Base-by-base conservation (phyloP, 768 basidiomycete species). In the Hygrocybe punicea region DNA sequence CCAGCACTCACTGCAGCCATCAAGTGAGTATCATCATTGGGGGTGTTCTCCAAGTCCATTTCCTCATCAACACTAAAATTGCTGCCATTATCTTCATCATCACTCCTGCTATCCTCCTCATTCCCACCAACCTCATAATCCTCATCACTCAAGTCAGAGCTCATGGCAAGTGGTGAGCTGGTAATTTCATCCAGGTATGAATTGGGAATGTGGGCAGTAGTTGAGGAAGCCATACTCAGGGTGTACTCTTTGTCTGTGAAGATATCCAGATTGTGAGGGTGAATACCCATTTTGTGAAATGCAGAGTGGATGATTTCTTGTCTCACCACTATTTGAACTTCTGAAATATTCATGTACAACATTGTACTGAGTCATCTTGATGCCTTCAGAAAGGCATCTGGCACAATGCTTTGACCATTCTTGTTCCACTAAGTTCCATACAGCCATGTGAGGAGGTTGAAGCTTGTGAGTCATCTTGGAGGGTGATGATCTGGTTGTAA, bases 361-460 rank as follows among this genome's bases (percentile, higher is more conserved):
- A 53, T 70, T 51, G 21, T 63, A 36, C 24, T 55, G 57, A 6
- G 21, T 46, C 56, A 73, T 73, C 16, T 21, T 8, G 13, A 46
- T 17, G 47, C n/a, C n/a, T n/a, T n/a, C n/a, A n/a, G n/a, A n/a
- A n/a, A n/a, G n/a, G n/a, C n/a, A n/a, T n/a, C n/a, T 8, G 21
- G 9, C 19, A 17, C 44, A 46, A 21, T 46, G 44, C 7, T 46
- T 46, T 8, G 44, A 46, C 44, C 44, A 46, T 8, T 21, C 9
- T 11, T 21, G 44, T 21, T 46, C 9, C 9, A 17, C 19, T 17
- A 9, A 17, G 44, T 50, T 61, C 57, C 75, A 76, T 35, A 74
- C 61, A 1, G 63, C 67, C 47, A 77, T 71, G 64, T 77, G 68
- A 21, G 73, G 67, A 2, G 75, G 74, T 60, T 77, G 76, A 0